These are phyloP conservation scores for Taxawa tesnikishii DNA, from an alignment of 2,329 filamentous ascomycete genomes.

Conservation along the genomic window DNA sequence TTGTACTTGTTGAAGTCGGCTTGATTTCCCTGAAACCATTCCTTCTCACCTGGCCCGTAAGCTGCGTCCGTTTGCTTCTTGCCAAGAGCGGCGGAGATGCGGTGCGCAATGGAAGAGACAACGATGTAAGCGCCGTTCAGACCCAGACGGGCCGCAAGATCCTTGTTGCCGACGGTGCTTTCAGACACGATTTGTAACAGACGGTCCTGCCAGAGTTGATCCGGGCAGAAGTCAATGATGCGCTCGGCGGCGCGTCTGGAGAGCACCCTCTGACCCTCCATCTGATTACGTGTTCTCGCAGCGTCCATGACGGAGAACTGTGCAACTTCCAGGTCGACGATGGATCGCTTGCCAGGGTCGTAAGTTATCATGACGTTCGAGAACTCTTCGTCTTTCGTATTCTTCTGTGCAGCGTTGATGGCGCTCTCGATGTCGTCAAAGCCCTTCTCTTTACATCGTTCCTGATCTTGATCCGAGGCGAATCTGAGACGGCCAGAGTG, in stretches of 20 bases:
- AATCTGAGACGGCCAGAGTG: conserved; percentile 12
- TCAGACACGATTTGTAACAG: conserved; percentile 21
- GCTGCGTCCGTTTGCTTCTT: background rate
- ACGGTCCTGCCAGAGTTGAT: conserved; percentile 20
- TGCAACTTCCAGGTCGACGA: conserved; percentile 17
- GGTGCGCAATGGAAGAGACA: conserved; percentile 23
- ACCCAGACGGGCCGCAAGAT: conserved; percentile 20
- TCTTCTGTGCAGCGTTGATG: conserved; percentile 14
- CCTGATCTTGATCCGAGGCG: background rate
- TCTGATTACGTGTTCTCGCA: conserved; percentile 18
- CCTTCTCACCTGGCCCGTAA: background rate
- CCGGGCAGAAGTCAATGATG: conserved; percentile 23
- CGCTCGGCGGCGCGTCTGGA: conserved; percentile 18
- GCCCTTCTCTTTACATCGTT: conserved; percentile 8
- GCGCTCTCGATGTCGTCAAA: conserved; percentile 14
- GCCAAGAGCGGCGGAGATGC: conserved; percentile 20
- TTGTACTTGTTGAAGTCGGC: conserved; percentile 6
- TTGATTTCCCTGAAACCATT: conserved; percentile 2
- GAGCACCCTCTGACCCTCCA: conserved; percentile 14
- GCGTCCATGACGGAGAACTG: conserved; percentile 19
- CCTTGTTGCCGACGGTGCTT: conserved; percentile 18
- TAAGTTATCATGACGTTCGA: conserved; percentile 18
- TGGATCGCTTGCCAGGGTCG: conserved; percentile 20
- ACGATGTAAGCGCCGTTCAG: conserved; percentile 21
- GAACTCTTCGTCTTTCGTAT: conserved; percentile 12